Conservation (phyloP, 257 asterid genomes). For the Solanum piurae region DNA sequence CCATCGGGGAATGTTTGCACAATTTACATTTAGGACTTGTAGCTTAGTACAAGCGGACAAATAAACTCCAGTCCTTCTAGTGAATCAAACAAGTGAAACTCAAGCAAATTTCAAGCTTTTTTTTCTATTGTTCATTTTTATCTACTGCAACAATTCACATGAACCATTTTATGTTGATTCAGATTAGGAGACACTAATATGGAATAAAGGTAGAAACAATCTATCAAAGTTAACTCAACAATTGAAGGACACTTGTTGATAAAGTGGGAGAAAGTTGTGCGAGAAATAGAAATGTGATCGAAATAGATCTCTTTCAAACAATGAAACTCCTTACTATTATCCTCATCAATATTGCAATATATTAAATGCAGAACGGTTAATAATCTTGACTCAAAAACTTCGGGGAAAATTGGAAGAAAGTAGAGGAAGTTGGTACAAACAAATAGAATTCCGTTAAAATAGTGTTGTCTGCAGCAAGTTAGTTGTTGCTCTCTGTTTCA, state of each 20-base stretch:
- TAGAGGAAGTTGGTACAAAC: neutral
- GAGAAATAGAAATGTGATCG: neutral
- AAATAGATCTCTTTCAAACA: neutral
- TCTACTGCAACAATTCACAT: too few relatives aligned
- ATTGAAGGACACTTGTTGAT: neutral
- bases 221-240: too few relatives aligned
- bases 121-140: too few relatives aligned
- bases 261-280: neutral
- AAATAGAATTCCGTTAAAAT: neutral
- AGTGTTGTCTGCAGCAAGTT: neutral
- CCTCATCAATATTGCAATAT: neutral
- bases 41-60: too few relatives aligned
- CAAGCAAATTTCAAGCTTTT: too few relatives aligned
- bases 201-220: neutral
- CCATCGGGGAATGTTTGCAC: too few relatives aligned
- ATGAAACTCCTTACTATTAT: neutral
- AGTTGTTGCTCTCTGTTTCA: too few relatives aligned
- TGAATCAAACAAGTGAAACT: too few relatives aligned
- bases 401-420: neutral
- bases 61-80: too few relatives aligned
- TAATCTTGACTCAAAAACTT: neutral
- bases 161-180: neutral
- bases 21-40: too few relatives aligned
- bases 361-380: neutral
- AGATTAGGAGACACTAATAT: neutral